Evolutionary conservation across 495 filamentous ascomycete genomes (phyloP), one percentile per base, ranked within the genome.

Genomic region (Eremomyces bilateralis): DNA sequence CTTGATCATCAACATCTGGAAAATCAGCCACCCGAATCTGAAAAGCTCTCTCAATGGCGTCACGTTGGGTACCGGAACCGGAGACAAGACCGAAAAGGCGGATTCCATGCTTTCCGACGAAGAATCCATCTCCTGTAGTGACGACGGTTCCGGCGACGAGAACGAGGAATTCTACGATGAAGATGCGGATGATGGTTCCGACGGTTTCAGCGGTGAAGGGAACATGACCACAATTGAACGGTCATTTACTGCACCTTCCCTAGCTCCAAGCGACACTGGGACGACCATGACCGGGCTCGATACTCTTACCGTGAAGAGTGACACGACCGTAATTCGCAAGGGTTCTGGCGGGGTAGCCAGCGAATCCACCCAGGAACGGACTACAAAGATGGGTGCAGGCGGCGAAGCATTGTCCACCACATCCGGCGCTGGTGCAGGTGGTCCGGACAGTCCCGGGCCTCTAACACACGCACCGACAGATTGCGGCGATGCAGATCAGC

Each of bases 1-100:
- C 49, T 61, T 99, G 16, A 77, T 99, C 52, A 76, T 95, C 49
- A 83, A 83, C 32, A 94, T 99, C 36, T 99, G 88, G 88, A 93
- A 91, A 47, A 74, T 94, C 27, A 85, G 78, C 21, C 88, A 95
- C 49, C 85, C 90, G 4, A 72, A 76, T 41, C 53, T 99, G 13
- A 76, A 83, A 48, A 85, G 79, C 50, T 82, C 80, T 20, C 60
- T 83, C 4, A 92, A 92, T 41, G 84, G 88, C 5, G 82, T 84
- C 21, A 63, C 72, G 15, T 62, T 94, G 1, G 65, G 73, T 20
- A 80, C 78, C 16, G 10, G 10, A 1, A 81, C 78, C 3, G 75
- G 72, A 27, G 82, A 92, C 52, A 85, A 85, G 53, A 91, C 80
- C 3, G 81, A 88, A 44, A 90, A 90, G 54, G 61, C 73, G 30